Evolutionary conservation across 352 stramenopile species (phyloP), one percentile per base, ranked within the genome.

Genomic region (Thalassiosira mediterranea): DNA sequence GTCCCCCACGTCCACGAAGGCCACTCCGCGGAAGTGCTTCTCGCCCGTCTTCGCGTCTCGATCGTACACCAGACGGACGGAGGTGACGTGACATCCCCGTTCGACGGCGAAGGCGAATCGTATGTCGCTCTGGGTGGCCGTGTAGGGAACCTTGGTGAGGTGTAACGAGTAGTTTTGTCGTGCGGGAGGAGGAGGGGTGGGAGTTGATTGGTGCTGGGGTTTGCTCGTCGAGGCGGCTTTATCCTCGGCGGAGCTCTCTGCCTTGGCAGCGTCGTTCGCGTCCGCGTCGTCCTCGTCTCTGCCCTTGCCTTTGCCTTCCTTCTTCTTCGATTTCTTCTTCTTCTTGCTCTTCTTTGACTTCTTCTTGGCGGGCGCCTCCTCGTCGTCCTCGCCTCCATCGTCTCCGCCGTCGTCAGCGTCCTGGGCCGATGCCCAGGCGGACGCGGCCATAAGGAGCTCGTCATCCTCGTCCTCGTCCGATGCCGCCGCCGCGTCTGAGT

Each of bases 61-160:
- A 63, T 91, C 85, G 31, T 88, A 90, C 1, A 91, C 85, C 21
- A 90, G 54, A 32, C 85, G 80, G 31, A 91, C 69, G 15, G 79
- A 90, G 40, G 71, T 81, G 28, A 91, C 58, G 11, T 63, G 25
- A 48, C 82, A 90, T 15, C 81, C 78, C 29, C 81, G 68, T 48
- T 90, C 65, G n/a, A n/a, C n/a, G 15, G 38, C 59, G 72, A 91
- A 89, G 7, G 83, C 57, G 49, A 47, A 78, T 42, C 85, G 59
- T 23, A 91, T 73, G 52, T 85, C 81, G 28, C 58, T 75, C 31
- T 90, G 82, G 13, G 70, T 80, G 32, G 75, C 65, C 49, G 86
- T 75, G 53, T 74, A 91, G 32, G 82, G 72, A n/a, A 91, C 46
- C 69, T 88, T 86, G 29, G 83, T 91, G 10, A 91, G 62, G 53